Percentiles rank a stretch among this genome's conserved stretches.
These are phyloP conservation scores for Quercus tomentella DNA, from an alignment of 331 rosid genomes.

Conservation along the genomic window DNA sequence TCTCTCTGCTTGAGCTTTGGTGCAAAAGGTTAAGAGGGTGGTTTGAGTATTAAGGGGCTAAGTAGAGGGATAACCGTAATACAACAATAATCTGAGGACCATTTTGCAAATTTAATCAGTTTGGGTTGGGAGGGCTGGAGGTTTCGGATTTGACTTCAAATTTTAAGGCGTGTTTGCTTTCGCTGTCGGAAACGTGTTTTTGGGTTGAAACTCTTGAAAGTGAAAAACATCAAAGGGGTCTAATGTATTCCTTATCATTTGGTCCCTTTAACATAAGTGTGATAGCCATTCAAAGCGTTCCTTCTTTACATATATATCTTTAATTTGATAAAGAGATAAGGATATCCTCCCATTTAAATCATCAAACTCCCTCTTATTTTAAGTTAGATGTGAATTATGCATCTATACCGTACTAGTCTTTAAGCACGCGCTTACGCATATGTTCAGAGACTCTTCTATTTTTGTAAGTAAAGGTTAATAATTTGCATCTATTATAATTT, in stretches of 20 bases:
- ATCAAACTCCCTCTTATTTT: too few species aligned
- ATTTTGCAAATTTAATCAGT: conserved; percentile 2
- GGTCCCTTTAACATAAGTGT: background rate
- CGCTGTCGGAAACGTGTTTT: background rate
- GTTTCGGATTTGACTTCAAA: background rate
- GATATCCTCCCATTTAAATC: too few species aligned
- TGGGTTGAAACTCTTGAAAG: background rate
- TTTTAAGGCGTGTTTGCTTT: background rate
- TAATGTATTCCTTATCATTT: background rate
- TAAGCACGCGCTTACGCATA: too few species aligned
- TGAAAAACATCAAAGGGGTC: background rate
- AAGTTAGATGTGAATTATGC: too few species aligned
- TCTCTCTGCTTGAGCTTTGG: conserved; percentile 25
- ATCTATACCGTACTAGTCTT: too few species aligned
- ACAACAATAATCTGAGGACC: background rate
- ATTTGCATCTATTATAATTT: too few species aligned
- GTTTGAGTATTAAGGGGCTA: conserved; percentile 27
- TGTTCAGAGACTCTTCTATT: too few species aligned
- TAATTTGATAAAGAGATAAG: too few species aligned
- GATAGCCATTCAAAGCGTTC: background rate
- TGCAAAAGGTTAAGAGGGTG: conserved; percentile 17
- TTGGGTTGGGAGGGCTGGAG: background rate
- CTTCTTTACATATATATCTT: background rate
- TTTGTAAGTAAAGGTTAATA: too few species aligned
- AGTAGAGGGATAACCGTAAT: conserved; percentile 15